Percentiles rank a stretch among this genome's conserved stretches.
These are phyloP conservation scores for Penicillium malachiteum DNA, from an alignment of 495 filamentous ascomycete genomes.

Conservation along the genomic window DNA sequence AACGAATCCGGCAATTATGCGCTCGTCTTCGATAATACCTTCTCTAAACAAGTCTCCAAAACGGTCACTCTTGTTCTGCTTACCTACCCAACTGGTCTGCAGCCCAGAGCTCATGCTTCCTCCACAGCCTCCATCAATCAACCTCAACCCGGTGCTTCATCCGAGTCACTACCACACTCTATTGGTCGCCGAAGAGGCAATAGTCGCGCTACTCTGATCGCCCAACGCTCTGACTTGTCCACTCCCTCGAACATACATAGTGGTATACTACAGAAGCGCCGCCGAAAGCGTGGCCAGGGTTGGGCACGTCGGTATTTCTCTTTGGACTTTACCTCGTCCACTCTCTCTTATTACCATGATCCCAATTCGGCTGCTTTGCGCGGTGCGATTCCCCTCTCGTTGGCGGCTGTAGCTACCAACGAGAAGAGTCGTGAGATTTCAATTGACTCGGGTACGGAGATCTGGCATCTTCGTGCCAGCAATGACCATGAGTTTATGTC, in stretches of 20 bases:
- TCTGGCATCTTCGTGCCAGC: slow-evolving; percentile 90
- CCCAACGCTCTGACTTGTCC: slow-evolving; percentile 26
- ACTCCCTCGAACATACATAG: slow-evolving; percentile 55
- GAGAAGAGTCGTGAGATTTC: slow-evolving; percentile 86
- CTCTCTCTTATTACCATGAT: slow-evolving; percentile 93
- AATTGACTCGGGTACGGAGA: slow-evolving; percentile 92
- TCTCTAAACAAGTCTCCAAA: slow-evolving; percentile 93
- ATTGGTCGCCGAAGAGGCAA: slow-evolving; percentile 36
- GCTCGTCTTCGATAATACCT: slow-evolving; percentile 97
- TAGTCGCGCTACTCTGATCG: slow-evolving; percentile 26
- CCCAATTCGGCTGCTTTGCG: slow-evolving; percentile 85
- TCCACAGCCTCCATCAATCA: slow-evolving; percentile 44
- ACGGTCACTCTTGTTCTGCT: slow-evolving; percentile 91
- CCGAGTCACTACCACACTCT: slow-evolving; percentile 33
- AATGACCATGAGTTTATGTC: slow-evolving; percentile 80
- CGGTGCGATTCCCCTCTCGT: slow-evolving; percentile 85
- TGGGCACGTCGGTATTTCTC: slow-evolving; percentile 93
- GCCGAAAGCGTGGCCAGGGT: slow-evolving; percentile 89
- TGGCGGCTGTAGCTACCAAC: slow-evolving; percentile 88
- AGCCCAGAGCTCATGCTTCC: slow-evolving; percentile 56
- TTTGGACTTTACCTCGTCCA: slow-evolving; percentile 85
- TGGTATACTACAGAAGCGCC: slow-evolving; percentile 81
- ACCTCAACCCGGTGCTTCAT: slow-evolving; percentile 27
- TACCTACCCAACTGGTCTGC: slow-evolving; percentile 82
- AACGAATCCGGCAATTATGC: slow-evolving; percentile 89